phyloP scores from a whole-genome alignment of 1,284 basidiomycete genomes.

The Grifola frondosa region DNA sequence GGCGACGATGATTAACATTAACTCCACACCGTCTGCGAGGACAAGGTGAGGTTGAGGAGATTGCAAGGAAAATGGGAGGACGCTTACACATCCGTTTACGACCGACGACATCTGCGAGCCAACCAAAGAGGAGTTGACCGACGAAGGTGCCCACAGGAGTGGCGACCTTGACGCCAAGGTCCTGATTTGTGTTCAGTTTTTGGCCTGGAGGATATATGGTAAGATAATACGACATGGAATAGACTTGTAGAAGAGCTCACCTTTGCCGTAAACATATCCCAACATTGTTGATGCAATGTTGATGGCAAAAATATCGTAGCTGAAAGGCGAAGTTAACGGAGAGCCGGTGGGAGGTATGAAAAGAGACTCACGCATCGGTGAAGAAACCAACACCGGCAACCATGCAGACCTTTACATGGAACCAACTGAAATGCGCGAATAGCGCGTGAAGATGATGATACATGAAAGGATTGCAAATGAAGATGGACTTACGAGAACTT shows the following conservation, averaged over 20 bases:
- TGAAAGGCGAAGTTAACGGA: slow-evolving; percentile 18
- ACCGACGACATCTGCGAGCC: slow-evolving; percentile 54
- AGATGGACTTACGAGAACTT: slow-evolving; percentile 40
- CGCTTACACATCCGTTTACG: slow-evolving; percentile 50
- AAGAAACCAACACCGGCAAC: slow-evolving; percentile 84
- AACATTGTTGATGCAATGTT: slow-evolving; percentile 77
- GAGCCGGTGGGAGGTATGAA: background rate
- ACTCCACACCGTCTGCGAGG: slow-evolving; percentile 55
- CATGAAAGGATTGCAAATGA: background rate
- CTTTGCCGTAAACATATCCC: slow-evolving; percentile 69
- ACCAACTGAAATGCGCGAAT: slow-evolving; percentile 33
- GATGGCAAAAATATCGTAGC: slow-evolving; percentile 76
- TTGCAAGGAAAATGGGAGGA: background rate
- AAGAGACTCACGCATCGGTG: slow-evolving; percentile 66
- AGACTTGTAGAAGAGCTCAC: background rate
- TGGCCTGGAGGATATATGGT: slow-evolving; percentile 15
- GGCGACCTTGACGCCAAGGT: slow-evolving; percentile 79
- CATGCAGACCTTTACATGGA: slow-evolving; percentile 68
- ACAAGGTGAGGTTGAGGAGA: slow-evolving; percentile 26
- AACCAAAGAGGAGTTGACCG: slow-evolving; percentile 59
- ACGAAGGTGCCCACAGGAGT: slow-evolving; percentile 62
- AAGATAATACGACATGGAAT: background rate
- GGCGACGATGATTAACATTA: slow-evolving; percentile 55
- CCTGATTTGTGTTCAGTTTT: slow-evolving; percentile 55
- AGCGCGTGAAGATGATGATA: background rate